A percentile compares a stretch with the other conserved stretches of the same genome.
These are phyloP conservation scores for Strombidium stylifer DNA, from an alignment of 73 alveolate genomes.

Conservation along the genomic window DNA sequence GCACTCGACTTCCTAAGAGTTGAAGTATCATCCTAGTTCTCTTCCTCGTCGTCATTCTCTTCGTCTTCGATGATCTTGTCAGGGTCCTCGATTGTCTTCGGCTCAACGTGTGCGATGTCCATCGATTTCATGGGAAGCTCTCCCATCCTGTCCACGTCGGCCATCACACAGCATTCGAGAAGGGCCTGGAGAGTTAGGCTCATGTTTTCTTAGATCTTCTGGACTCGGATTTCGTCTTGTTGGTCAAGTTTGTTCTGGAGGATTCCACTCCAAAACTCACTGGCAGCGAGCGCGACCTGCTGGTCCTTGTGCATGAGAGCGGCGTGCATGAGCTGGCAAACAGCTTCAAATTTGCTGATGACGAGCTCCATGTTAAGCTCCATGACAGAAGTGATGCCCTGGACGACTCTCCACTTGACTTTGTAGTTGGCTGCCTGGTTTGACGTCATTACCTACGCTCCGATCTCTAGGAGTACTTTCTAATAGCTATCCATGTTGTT, in stretches of 20 bases:
- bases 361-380: slow-evolving; percentile 33
- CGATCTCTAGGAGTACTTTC: slow-evolving; percentile 6
- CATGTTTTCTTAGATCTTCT: background rate
- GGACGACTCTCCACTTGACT: slow-evolving; percentile 34
- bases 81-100: background rate
- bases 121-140: slow-evolving; percentile 8
- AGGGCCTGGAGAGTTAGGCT: slow-evolving; percentile 26
- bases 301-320: slow-evolving; percentile 49
- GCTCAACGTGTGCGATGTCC: slow-evolving; percentile 8
- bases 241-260: too few species aligned
- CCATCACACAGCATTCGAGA: slow-evolving; percentile 41
- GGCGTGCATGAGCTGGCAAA: slow-evolving; percentile 29
- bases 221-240: slow-evolving; percentile 12
- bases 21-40: slow-evolving; percentile 14
- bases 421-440: slow-evolving; percentile 12
- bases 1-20: slow-evolving; percentile 64
- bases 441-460: slow-evolving; percentile 5
- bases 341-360: background rate
- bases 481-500: slow-evolving; percentile 9
- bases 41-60: slow-evolving; percentile 17
- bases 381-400: slow-evolving; percentile 40
- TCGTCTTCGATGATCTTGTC: slow-evolving; percentile 1
- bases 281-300: slow-evolving; percentile 61
- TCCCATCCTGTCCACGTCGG: slow-evolving; percentile 34
- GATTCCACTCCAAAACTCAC: slow-evolving; percentile 64